Base-by-base conservation (phyloP, 1,284 basidiomycete genomes). In the Ustilago shanxiensis region DNA sequence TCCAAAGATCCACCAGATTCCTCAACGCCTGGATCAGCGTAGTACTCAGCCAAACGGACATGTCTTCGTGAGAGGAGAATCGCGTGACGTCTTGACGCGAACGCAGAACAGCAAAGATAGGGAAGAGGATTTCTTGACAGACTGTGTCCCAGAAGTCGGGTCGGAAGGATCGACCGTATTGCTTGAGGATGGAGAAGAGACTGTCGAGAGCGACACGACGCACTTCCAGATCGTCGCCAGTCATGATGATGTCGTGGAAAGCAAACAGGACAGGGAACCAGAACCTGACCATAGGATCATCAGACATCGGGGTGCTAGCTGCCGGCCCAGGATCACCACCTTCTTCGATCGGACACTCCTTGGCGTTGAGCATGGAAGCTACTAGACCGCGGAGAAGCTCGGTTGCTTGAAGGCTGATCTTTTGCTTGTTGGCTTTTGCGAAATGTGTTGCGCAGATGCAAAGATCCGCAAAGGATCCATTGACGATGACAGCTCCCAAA, bases 171-270 rank as follows among this genome's bases (percentile, higher is more conserved):
- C 89, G 87, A 0, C 97, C 97, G 84, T 98, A 92, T 29, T 90
- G 92, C 88, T 98, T 98, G 81, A 99, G 89, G 0, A 95, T 96
- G 28, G 91, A 92, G 87, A 99, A 99, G 41, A 99, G 88, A 24
- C 95, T 97, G 87, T 99, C 95, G 29, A 99, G 89, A 0, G 98
- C 95, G 13, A 86, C 84, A 20, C 85, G 90, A 73, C 98, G 91
- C 66, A 99, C 95, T 90, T 99, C 97, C 44, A 99, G 88, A 85
- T 99, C 97, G 87, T 99, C 98, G 16, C 95, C 97, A 71, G 98
- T 99, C 97, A 99, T 99, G 86, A 99, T 96, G 71, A 99, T 95
- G 86, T 99, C 97, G 88, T 97, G 98, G 88, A 98, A 98, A 24
- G 93, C 92, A 85, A 99, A 97, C 20, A 99, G 89, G 4, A 95